These are phyloP conservation scores for Yarrowia alimentaria DNA, from an alignment of 805 yeast species.

Conservation along the genomic window DNA sequence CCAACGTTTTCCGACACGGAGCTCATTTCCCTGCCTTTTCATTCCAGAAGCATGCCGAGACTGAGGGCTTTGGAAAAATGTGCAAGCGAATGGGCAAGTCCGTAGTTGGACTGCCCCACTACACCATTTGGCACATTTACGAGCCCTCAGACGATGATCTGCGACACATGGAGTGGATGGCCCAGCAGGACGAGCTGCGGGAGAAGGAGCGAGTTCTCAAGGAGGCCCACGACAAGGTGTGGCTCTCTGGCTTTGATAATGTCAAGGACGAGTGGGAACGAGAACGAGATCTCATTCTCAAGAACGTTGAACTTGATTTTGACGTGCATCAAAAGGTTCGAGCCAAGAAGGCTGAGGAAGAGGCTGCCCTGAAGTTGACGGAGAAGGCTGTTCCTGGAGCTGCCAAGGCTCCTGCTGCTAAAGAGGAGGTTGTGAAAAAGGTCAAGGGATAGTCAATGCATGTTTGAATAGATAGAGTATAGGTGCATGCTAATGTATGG, in stretches of 20 bases:
- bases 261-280: conserved; percentile 69
- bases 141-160: conserved; percentile 95
- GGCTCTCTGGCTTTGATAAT: conserved; percentile 77
- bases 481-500: no score
- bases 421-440: conserved; percentile 32
- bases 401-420: conserved; percentile 1
- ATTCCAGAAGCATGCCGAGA: conserved; percentile 93
- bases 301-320: conserved; percentile 58
- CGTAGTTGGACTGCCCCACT: conserved; percentile 92
- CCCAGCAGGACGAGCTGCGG: conserved; percentile 43
- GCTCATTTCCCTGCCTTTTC: conserved; percentile 96
- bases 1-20: conserved; percentile 80
- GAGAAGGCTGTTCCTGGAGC: conserved; percentile 8
- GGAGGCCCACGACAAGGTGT: conserved; percentile 45
- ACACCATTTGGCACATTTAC: conserved; percentile 95
- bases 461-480: conserved; percentile 22
- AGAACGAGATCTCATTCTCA: conserved; percentile 68
- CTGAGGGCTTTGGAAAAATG: conserved; percentile 94
- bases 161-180: conserved; percentile 58
- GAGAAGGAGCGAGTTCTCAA: conserved; percentile 40
- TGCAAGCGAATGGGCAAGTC: conserved; percentile 82
- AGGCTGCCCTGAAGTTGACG: conserved; percentile 28
- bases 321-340: conserved; percentile 29
- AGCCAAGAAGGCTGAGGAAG: conserved; percentile 31
- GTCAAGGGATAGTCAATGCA: conserved; percentile 33